Percentiles rank a stretch among this genome's conserved stretches.
Evolutionary conservation across 2,329 filamentous ascomycete genomes (phyloP).

Genomic region (Verticillium dahliae): DNA sequence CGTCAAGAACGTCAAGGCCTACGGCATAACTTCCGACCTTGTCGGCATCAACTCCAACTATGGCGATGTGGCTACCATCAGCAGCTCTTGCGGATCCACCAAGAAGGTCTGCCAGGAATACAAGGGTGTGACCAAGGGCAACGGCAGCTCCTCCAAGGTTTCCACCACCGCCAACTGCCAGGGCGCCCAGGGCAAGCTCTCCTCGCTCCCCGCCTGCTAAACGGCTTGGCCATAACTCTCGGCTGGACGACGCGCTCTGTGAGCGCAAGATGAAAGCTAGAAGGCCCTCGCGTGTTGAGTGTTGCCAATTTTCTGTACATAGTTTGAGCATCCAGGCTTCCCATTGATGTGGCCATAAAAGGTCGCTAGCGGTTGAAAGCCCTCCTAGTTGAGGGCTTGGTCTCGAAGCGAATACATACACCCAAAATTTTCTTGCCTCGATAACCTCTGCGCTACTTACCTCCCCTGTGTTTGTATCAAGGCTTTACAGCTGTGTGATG

Average conservation of each 20-base stretch:
- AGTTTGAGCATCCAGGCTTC: neutral
- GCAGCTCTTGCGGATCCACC: conserved; percentile 19
- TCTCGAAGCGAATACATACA: neutral
- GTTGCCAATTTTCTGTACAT: neutral
- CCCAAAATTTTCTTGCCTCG: neutral
- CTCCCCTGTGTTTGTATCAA: no score
- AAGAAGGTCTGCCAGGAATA: conserved; percentile 20
- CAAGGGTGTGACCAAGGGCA: conserved; percentile 20
- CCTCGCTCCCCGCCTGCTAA: conserved; percentile 1
- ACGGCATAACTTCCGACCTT: conserved; percentile 1
- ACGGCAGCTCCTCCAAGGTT: conserved; percentile 15
- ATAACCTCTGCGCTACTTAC: no score
- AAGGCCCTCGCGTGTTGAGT: neutral
- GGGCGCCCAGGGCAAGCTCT: conserved; percentile 2
- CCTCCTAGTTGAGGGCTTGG: neutral
- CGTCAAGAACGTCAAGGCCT: conserved; percentile 14
- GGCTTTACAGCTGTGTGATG: no score
- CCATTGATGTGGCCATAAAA: neutral
- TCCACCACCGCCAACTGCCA: conserved; percentile 5
- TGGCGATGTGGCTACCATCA: conserved; percentile 18
- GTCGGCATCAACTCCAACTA: conserved; percentile 8
- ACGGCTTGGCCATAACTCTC: neutral
- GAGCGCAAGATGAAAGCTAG: neutral
- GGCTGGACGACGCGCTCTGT: neutral
- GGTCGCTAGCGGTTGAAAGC: neutral